Percentiles rank a stretch among this genome's conserved stretches.
phyloP scores from a whole-genome alignment of 108 stramenopile species.

The Skeletonema costatum region DNA sequence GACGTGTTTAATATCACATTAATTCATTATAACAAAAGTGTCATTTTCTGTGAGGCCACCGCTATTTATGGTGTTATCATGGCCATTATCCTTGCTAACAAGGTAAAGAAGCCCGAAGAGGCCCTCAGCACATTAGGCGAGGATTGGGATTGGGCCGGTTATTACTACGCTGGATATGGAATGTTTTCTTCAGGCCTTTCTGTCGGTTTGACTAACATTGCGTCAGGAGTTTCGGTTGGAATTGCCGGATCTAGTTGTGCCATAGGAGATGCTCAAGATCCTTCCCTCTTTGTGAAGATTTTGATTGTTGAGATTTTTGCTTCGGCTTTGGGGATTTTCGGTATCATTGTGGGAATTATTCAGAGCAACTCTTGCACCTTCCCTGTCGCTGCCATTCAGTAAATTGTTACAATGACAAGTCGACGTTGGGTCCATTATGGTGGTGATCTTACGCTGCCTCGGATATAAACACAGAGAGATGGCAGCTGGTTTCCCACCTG shows the following conservation, averaged over 20 bases:
- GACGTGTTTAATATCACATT: neutral
- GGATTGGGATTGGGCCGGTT: slow-evolving; percentile 85
- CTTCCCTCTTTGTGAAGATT: slow-evolving; percentile 98
- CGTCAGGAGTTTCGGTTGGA: slow-evolving; percentile 95
- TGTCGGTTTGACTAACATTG: slow-evolving; percentile 98
- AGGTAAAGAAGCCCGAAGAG: slow-evolving; percentile 89
- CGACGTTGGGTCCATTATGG: neutral
- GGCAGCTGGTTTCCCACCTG: neutral
- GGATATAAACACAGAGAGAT: neutral
- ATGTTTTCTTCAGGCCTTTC: slow-evolving; percentile 96
- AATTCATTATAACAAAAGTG: slow-evolving; percentile 47
- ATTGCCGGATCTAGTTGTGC: slow-evolving; percentile 97
- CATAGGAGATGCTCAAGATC: slow-evolving; percentile 98
- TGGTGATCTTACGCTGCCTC: neutral
- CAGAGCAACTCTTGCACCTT: slow-evolving; percentile 96
- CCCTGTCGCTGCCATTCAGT: slow-evolving; percentile 71
- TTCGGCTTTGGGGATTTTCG: slow-evolving; percentile 98
- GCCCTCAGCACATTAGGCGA: slow-evolving; percentile 60
- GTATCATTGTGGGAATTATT: slow-evolving; percentile 99
- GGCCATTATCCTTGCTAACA: slow-evolving; percentile 97
- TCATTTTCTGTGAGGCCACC: slow-evolving; percentile 99
- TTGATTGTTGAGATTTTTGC: slow-evolving; percentile 99
- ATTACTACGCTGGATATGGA: slow-evolving; percentile 97
- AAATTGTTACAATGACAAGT: neutral
- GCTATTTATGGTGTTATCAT: slow-evolving; percentile 99